Conservation (phyloP, 805 yeast species). For the Soucietia sequanensis region DNA sequence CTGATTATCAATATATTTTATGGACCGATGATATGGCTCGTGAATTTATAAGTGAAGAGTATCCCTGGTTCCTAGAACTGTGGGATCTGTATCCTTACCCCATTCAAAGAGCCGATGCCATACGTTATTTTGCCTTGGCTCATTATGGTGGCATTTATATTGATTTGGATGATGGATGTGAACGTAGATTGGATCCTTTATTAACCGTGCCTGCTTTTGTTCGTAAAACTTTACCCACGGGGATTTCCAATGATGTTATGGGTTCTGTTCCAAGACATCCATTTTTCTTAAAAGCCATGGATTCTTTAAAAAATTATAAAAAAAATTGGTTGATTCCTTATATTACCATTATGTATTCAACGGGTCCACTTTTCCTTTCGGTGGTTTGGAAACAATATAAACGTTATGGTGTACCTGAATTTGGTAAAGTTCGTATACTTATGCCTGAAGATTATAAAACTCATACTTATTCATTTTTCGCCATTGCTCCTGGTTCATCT, state of each 20-base stretch:
- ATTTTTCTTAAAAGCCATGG: slow-evolving; percentile 69
- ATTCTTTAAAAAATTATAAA: slow-evolving; percentile 57
- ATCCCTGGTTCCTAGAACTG: slow-evolving; percentile 81
- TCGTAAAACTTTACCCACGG: slow-evolving; percentile 85
- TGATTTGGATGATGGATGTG: slow-evolving; percentile 89
- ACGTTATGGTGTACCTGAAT: slow-evolving; percentile 70
- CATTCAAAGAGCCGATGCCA: slow-evolving; percentile 87
- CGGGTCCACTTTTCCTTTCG: slow-evolving; percentile 87
- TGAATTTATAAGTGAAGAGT: slow-evolving; percentile 73
- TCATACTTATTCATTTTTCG: slow-evolving; percentile 61
- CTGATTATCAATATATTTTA: slow-evolving; percentile 81
- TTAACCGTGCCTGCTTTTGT: slow-evolving; percentile 82
- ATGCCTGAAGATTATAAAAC: slow-evolving; percentile 72
- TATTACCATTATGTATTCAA: slow-evolving; percentile 87
- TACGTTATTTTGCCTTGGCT: slow-evolving; percentile 77
- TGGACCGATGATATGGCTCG: slow-evolving; percentile 90
- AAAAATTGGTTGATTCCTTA: slow-evolving; percentile 82
- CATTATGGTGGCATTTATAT: slow-evolving; percentile 90
- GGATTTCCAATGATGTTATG: slow-evolving; percentile 91
- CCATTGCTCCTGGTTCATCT: slow-evolving; percentile 78
- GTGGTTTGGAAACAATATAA: slow-evolving; percentile 87
- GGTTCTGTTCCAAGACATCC: slow-evolving; percentile 87
- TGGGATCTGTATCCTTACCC: slow-evolving; percentile 78
- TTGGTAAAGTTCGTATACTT: slow-evolving; percentile 65
- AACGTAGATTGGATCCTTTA: slow-evolving; percentile 73